A percentile compares a stretch with the other conserved stretches of the same genome.
Evolutionary conservation across 1,139 yeast species (phyloP).

Genomic region (Sugiyamaella sp.): DNA sequence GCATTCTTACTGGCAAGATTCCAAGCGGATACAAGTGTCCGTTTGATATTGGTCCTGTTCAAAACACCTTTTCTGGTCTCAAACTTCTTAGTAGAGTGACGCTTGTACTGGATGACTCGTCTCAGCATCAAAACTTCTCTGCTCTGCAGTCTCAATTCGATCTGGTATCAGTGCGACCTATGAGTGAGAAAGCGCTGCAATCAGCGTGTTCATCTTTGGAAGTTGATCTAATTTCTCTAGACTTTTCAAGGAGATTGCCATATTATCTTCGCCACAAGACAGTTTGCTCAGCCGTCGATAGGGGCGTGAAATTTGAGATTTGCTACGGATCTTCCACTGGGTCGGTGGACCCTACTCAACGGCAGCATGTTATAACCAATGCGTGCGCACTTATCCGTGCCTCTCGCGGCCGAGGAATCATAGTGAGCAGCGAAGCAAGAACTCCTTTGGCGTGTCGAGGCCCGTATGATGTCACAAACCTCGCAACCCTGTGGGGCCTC

Average conservation of each 20-base stretch:
- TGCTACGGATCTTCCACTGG: slow-evolving; percentile 52
- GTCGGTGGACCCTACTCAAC: slow-evolving; percentile 37
- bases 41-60: slow-evolving; percentile 31
- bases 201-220: slow-evolving; percentile 73
- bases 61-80: slow-evolving; percentile 47
- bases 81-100: slow-evolving; percentile 75
- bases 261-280: slow-evolving; percentile 81
- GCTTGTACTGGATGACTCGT: slow-evolving; percentile 71
- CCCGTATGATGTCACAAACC: slow-evolving; percentile 66
- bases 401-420: slow-evolving; percentile 75
- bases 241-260: slow-evolving; percentile 67
- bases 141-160: slow-evolving; percentile 53
- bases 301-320: slow-evolving; percentile 83
- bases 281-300: slow-evolving; percentile 77
- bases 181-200: slow-evolving; percentile 76
- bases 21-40: slow-evolving; percentile 51
- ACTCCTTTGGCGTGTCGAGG: slow-evolving; percentile 63
- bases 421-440: slow-evolving; percentile 76
- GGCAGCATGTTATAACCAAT: slow-evolving; percentile 69
- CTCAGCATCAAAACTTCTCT: slow-evolving; percentile 63
- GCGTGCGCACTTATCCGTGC: slow-evolving; percentile 79
- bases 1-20: slow-evolving; percentile 58
- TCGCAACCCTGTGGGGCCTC: slow-evolving; percentile 71
- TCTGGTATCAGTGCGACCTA: slow-evolving; percentile 78
- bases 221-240: slow-evolving; percentile 77